Base-by-base conservation (phyloP, 768 basidiomycete species). In the Leucosporidium yakuticum region DNA sequence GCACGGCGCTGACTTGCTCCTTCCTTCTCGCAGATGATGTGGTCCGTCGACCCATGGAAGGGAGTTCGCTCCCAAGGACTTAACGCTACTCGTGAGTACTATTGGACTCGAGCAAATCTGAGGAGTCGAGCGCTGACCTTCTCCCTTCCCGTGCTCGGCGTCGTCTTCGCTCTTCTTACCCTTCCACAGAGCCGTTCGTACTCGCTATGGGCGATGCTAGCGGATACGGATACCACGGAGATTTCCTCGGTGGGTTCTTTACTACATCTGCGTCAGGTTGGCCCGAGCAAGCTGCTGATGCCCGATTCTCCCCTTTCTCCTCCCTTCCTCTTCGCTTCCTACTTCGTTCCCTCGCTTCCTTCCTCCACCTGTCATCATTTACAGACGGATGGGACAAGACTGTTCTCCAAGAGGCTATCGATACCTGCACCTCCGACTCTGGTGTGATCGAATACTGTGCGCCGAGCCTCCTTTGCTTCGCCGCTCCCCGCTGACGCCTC, bases 381-480 rank as follows among this genome's bases (percentile, higher is more conserved):
- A 44, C 8, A 15, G 54, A 73, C 36, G 75, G 71, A 23, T 76
- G 75, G 75, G 74, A 76, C 65, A 53, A 53, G n/a, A 8, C 8
- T 0, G 67, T 70, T 0, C 60, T 76, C 0, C 71, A 76, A 58
- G 25, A 57, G 23, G 75, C 75, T 0, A 69, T 74, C 62, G 64
- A 74, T 61, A 69, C 67, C 2, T 76, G 75, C 69, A 76, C 71
- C 6, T 36, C 31, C 27, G 69, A 68, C 36, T 67, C 62, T 0
- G 75, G 75, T 8, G 57, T 70, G 14, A 76, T 74, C 57, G 72
- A 76, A 32, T 64, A 76, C 48, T 76, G 70, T 62, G 34, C 23
- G 69, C 53, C 34, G 23, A 20, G 39, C n/a, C 4, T 4, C 34
- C 6, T 19, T 12, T 32, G 17, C 27, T 9, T 4, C 25, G 34